phyloP scores from a whole-genome alignment of 352 stramenopile genomes.

The Phytophthora aleatoria region DNA sequence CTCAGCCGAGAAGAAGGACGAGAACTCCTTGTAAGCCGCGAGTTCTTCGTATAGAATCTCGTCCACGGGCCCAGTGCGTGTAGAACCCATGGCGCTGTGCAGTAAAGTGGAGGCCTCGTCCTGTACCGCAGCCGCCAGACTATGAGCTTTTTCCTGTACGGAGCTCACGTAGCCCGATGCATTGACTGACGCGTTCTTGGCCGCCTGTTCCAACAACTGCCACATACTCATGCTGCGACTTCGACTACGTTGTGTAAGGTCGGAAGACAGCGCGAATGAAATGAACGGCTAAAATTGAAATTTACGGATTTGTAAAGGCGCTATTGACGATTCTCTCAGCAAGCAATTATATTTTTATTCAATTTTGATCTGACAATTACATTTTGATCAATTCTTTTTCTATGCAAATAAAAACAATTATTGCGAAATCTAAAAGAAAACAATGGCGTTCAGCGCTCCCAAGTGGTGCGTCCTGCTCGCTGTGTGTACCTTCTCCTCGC shows the following conservation, averaged over 20 bases:
- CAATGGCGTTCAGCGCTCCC: conserved; percentile 24
- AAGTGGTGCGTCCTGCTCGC: conserved; percentile 26
- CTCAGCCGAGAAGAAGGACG: conserved; percentile 63
- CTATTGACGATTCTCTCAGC: too few relatives aligned
- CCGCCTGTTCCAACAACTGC: conserved; percentile 75
- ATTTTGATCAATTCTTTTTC: too few relatives aligned
- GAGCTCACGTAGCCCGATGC: conserved; percentile 72
- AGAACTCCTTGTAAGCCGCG: conserved; percentile 72
- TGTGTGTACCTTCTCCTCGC: background rate
- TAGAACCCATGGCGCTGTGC: conserved; percentile 58
- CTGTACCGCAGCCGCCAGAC: conserved; percentile 70
- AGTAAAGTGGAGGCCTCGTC: conserved; percentile 76
- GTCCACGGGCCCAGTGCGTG: conserved; percentile 69
- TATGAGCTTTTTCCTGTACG: conserved; percentile 80
- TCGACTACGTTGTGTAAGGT: background rate
- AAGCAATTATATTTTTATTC: too few relatives aligned
- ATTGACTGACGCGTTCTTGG: conserved; percentile 73
- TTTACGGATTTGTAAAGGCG: background rate
- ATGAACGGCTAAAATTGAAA: background rate
- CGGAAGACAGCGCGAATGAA: background rate
- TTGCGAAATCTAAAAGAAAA: background rate
- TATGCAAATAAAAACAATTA: too few relatives aligned
- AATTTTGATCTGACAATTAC: too few relatives aligned
- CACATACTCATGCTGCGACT: conserved; percentile 55
- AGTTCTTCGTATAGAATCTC: conserved; percentile 87